Evolutionary conservation across 176 grass and related monocot species (phyloP), one percentile per base, ranked within the genome.

Genomic region (Urochloa ruziziensis): DNA sequence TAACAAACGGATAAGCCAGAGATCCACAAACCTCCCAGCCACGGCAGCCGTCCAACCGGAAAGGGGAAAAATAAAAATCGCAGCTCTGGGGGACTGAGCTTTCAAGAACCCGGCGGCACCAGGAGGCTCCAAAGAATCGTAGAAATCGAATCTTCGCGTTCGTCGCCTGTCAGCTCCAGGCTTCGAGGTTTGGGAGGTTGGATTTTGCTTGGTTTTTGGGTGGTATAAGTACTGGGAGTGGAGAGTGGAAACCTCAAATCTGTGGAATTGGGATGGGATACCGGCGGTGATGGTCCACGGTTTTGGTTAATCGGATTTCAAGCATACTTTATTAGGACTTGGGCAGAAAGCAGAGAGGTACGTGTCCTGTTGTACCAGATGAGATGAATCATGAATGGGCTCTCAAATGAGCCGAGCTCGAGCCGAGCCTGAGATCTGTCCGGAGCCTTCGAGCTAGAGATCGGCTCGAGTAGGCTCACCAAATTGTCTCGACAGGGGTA

Each of bases 251-350:
- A 25, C n/a, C 54, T 58, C 54, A 25, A 89, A 85, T 76, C 77
- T 76, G 70, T 81, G 82, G 82, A 85, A 85, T 75, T 43, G 82
- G 51, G 69, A 24, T 17, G 8, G 43, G 39, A 89, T 77, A 89
- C 82, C 77, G 63, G 82, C 70, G 82, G 88, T 77, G 63, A 43
- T 85, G 28, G 78, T 85, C 88, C 83, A 85, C 36, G 63, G 88
- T 89, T 89, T 89, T 81, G 82, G 51, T 67, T 68, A 51, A 52
- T 84, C 82, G 61, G 61, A 80, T 85, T 69, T 74, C 49, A 85
- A 62, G 48, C 25, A 11, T 62, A 61, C 4, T 75, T 35, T 70
- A 81, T 28, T 18, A 11, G 49, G 40, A 29, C 7, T 53, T 40
- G 33, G 15, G 6, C 35, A 58, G 34, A 81, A 40, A 70, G 51